These are phyloP conservation scores for Pseudophaeomoniella oleicola DNA, from an alignment of 2,329 filamentous ascomycete genomes.

Conservation along the genomic window DNA sequence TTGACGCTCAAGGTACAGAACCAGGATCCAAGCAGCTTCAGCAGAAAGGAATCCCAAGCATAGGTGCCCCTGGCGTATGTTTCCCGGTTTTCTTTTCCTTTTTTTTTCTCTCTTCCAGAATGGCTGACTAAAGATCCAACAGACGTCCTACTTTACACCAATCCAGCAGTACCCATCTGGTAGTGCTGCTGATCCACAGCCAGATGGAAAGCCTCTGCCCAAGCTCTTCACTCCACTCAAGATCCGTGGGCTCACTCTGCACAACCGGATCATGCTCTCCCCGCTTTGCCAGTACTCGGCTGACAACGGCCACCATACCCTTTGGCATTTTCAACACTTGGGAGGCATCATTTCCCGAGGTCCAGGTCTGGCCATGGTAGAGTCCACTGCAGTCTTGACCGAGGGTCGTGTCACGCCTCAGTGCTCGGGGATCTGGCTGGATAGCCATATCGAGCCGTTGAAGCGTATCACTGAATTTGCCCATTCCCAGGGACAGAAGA, in stretches of 20 bases:
- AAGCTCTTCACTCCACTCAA: constrained; percentile 28
- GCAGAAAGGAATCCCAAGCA: no score
- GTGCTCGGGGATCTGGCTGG: constrained; percentile 19
- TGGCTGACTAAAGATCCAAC: no score
- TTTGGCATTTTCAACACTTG: constrained; percentile 28
- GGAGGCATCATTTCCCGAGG: constrained; percentile 14
- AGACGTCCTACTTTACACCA: constrained; percentile 36
- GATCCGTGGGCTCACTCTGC: constrained; percentile 37
- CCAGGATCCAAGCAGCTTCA: no score
- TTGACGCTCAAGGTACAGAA: no score
- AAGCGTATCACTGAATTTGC: constrained; percentile 61
- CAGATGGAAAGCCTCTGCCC: constrained; percentile 4
- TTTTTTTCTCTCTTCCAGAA: no score
- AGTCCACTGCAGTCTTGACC: constrained; percentile 60
- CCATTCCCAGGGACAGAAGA: constrained; percentile 62
- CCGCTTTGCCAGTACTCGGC: constrained; percentile 42
- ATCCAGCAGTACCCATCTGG: constrained; percentile 30
- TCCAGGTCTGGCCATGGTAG: constrained; percentile 36
- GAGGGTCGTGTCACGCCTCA: constrained; percentile 61
- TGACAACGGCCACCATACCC: constrained; percentile 23
- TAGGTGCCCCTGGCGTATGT: no score
- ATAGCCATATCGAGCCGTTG: constrained; percentile 19
- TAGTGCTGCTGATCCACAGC: constrained; percentile 27
- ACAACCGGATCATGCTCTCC: constrained; percentile 39
- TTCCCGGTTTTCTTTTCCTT: no score